A percentile compares a stretch with the other conserved stretches of the same genome.
These are phyloP conservation scores for Pochonia chlamydosporia DNA, from an alignment of 2,329 filamentous ascomycete species.

Conservation along the genomic window DNA sequence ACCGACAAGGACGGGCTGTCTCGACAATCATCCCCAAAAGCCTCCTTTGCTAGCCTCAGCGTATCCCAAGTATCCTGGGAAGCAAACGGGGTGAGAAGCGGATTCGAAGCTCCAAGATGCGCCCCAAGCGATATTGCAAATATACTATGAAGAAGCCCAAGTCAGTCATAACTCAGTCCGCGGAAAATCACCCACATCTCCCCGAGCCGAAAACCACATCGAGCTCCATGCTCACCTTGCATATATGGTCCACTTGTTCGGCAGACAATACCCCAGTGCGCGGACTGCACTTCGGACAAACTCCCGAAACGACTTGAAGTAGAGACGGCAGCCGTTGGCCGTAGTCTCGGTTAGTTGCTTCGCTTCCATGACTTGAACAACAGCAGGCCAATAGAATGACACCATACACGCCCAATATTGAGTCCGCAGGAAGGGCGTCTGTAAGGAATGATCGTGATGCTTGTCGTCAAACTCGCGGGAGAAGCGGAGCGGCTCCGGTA, in stretches of 20 bases:
- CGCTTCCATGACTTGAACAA: conserved; percentile 33
- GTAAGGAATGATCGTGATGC: conserved; percentile 2
- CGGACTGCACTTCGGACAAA: conserved; percentile 4
- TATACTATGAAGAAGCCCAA: background rate
- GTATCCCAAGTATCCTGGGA: conserved; percentile 4
- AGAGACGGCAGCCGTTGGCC: background rate
- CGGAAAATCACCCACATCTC: background rate
- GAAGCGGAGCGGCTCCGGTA: conserved; percentile 12
- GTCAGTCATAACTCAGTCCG: background rate
- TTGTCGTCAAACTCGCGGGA: conserved; percentile 6
- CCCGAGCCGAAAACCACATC: no score
- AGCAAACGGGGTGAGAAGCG: conserved; percentile 1
- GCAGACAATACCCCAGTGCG: conserved; percentile 2
- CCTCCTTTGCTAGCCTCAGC: background rate
- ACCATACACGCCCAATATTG: conserved; percentile 22
- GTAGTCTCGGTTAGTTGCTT: conserved; percentile 3
- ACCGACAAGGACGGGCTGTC: conserved; percentile 4
- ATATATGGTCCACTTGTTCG: conserved; percentile 8
- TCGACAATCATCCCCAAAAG: conserved; percentile 5
- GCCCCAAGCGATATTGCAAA: conserved; percentile 6
- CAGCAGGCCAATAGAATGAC: conserved; percentile 23
- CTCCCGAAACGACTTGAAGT: conserved; percentile 6
- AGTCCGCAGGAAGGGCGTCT: conserved; percentile 13
- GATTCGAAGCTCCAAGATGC: conserved; percentile 4
- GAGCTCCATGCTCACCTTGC: conserved; percentile 2